Conservation (phyloP, 768 basidiomycete species). For the Hericium erinaceus region DNA sequence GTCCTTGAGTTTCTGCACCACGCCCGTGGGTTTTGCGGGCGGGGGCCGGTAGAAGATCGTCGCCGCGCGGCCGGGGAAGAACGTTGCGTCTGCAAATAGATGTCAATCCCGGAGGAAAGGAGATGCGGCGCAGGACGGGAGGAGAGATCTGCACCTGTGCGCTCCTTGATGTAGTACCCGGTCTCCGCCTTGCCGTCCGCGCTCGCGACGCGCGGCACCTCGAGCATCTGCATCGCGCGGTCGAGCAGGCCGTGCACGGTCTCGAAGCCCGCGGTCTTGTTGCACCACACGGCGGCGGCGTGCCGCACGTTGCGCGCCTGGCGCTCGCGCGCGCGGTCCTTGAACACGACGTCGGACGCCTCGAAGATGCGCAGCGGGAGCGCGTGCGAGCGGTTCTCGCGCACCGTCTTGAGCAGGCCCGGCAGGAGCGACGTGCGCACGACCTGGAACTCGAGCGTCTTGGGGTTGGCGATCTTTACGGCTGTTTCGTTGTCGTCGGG, state of each 20-base stretch:
- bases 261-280: slow-evolving; percentile 95
- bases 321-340: slow-evolving; percentile 68
- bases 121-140: not conserved
- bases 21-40: slow-evolving; percentile 23
- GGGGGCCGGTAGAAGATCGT: slow-evolving; percentile 77
- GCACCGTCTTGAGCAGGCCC: slow-evolving; percentile 91
- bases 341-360: slow-evolving; percentile 85
- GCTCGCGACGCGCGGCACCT: slow-evolving; percentile 69
- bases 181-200: slow-evolving; percentile 44
- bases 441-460: slow-evolving; percentile 96
- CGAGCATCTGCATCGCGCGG: slow-evolving; percentile 92
- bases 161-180: slow-evolving; percentile 91
- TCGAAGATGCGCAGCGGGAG: slow-evolving; percentile 94
- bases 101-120: not conserved
- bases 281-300: slow-evolving; percentile 90
- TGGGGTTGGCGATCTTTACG: slow-evolving; percentile 92
- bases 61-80: slow-evolving; percentile 93
- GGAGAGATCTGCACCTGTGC: slow-evolving; percentile 44
- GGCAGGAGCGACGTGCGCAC: slow-evolving; percentile 94
- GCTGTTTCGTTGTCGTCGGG: slow-evolving; percentile 72
- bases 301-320: slow-evolving; percentile 84
- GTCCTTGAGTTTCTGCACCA: slow-evolving; percentile 33
- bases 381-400: slow-evolving; percentile 91
- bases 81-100: slow-evolving; percentile 91
- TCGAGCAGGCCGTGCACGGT: slow-evolving; percentile 92